Evolutionary conservation across 805 yeast genomes (phyloP).

Genomic region (Ogataea saltuana): DNA sequence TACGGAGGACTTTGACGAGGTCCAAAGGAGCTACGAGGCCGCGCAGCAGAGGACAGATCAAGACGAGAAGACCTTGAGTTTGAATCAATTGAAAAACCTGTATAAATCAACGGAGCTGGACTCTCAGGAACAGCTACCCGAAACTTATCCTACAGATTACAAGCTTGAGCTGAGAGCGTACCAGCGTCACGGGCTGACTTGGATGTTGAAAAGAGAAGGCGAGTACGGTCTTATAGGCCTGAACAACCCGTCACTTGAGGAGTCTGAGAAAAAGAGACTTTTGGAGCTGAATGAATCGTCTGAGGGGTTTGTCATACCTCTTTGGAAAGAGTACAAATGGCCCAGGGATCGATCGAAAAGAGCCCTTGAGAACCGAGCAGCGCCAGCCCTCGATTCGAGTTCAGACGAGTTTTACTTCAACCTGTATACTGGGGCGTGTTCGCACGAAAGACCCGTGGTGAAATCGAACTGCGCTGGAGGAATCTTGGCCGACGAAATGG

Average conservation of each 20-base stretch:
- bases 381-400: no score
- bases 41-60: conserved; percentile 8
- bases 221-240: conserved; percentile 49
- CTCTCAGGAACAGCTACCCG: conserved; percentile 57
- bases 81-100: conserved; percentile 74
- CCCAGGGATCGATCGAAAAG: conserved; percentile 49
- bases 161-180: conserved; percentile 64
- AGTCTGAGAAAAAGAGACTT: conserved; percentile 25
- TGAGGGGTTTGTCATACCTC: conserved; percentile 67
- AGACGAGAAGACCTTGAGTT: conserved; percentile 38
- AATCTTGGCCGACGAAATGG: conserved; percentile 95
- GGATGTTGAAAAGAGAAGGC: conserved; percentile 85
- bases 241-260: conserved; percentile 27
- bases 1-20: conserved; percentile 21
- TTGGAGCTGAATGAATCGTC: conserved; percentile 32
- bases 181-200: conserved; percentile 81
- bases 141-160: conserved; percentile 59
- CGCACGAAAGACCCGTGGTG: conserved; percentile 64
- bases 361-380: no score
- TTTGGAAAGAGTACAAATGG: conserved; percentile 82
- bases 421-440: conserved; percentile 76
- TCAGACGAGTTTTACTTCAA: conserved; percentile 65
- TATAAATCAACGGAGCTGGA: conserved; percentile 64
- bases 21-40: conserved; percentile 13
- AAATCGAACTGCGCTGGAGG: conserved; percentile 73